These are phyloP conservation scores for Pseudonitzschia pungens DNA, from an alignment of 108 stramenopile species.

Conservation along the genomic window DNA sequence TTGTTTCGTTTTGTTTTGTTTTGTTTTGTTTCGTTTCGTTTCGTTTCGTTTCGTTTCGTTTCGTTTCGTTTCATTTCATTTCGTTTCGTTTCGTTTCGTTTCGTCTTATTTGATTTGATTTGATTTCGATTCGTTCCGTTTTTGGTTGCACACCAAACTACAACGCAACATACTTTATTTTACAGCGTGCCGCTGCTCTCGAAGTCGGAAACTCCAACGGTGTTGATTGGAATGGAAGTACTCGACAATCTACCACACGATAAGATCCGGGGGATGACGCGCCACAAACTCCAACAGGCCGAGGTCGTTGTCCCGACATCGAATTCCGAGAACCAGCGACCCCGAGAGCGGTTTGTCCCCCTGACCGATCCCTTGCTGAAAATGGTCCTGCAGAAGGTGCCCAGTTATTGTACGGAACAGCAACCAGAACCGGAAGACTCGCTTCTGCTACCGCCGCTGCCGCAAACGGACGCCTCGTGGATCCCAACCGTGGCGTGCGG, in stretches of 20 bases:
- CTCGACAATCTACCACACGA: slow-evolving; percentile 88
- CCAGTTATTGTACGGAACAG: slow-evolving; percentile 17
- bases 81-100: too few species aligned
- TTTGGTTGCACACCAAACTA: background rate
- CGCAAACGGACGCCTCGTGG: slow-evolving; percentile 45
- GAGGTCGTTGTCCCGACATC: slow-evolving; percentile 18
- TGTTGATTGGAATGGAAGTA: slow-evolving; percentile 69
- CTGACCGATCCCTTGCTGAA: slow-evolving; percentile 63
- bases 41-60: too few species aligned
- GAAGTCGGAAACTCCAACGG: slow-evolving; percentile 54
- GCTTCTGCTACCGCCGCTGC: too few species aligned
- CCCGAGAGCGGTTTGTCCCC: slow-evolving; percentile 55
- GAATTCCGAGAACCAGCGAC: slow-evolving; percentile 4
- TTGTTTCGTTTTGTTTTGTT: too few species aligned
- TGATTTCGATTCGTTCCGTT: background rate
- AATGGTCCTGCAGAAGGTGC: slow-evolving; percentile 48
- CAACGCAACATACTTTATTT: too few species aligned
- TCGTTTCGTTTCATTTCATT: too few species aligned
- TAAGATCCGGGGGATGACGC: slow-evolving; percentile 50
- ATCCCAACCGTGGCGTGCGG: slow-evolving; percentile 76
- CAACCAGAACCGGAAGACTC: background rate
- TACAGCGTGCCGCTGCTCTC: slow-evolving; percentile 36
- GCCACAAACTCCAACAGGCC: slow-evolving; percentile 60
- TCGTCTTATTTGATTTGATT: too few species aligned
- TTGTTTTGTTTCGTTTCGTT: too few species aligned